Base-by-base conservation (phyloP, 78 protist genomes). In the Bodo saltans region DNA sequence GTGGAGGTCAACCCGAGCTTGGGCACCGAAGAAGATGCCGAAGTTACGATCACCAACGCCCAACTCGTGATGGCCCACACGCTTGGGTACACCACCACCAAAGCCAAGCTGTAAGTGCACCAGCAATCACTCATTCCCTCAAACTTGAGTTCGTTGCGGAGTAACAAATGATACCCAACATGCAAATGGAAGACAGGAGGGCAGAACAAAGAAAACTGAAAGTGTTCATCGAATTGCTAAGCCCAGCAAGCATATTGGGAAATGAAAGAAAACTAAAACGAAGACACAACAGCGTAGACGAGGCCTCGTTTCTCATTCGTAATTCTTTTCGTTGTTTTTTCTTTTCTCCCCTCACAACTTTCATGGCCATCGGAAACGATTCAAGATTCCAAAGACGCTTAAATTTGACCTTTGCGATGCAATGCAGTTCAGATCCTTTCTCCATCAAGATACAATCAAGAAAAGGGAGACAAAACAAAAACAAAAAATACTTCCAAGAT, bases 1-100 rank as follows among this genome's bases (percentile, higher is more conserved):
- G 85, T 86, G 17, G 86, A 83, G 32, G 86, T 83, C 39, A 30
- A 21, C 12, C 41, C 60, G 42, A 26, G 28, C 79, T 38, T 17
- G n/a, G 60, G 60, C n/a, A 47, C 60, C 60, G n/a, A 8, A 17
- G n/a, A 17, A 8, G 60, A 47, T 17, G 60, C 17, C n/a, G 60
- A 47, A 17, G 60, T 47, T 17, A 47, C 60, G n/a, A 17, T 47
- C n/a, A 17, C 8, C n/a, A 47, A 47, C 60, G 60, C 60, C n/a
- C 60, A 17, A 8, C 17, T 8, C n/a, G 60, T 47, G n/a, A 47
- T 47, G n/a, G 60, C 60, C 60, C 17, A 8, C 60, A 17, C 60
- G n/a, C 60, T 47, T 47, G 60, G 60, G 60, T 47, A 47, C 60
- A 17, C 60, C 60, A n/a, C n/a, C n/a, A n/a, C n/a, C n/a, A n/a